Conservation (phyloP, 768 basidiomycete genomes). For the Suillus subaureus region DNA sequence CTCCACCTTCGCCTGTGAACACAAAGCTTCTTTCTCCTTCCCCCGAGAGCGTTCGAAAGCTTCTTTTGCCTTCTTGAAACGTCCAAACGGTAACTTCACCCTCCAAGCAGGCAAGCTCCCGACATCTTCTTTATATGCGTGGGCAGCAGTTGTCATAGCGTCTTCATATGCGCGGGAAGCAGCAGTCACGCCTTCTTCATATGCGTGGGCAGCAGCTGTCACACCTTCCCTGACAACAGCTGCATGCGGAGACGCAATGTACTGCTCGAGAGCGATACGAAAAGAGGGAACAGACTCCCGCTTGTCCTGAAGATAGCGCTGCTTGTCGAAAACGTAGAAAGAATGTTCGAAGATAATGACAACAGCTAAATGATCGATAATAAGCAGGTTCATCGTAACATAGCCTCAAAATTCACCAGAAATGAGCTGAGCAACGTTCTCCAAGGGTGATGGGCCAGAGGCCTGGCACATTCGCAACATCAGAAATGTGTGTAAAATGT, state of each 20-base stretch:
- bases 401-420: no score
- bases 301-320: neutral
- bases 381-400: no score
- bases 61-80: no score
- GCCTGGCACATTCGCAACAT: neutral
- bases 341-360: neutral
- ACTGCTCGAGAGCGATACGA: neutral
- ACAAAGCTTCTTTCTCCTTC: neutral
- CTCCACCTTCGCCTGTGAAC: neutral
- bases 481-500: neutral
- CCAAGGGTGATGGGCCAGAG: no score
- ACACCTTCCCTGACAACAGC: neutral
- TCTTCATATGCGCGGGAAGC: no score
- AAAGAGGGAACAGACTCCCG: neutral
- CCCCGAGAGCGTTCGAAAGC: no score
- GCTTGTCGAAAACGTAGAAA: neutral
- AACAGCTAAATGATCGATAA: no score
- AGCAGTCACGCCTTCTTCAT: neutral
- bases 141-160: no score
- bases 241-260: neutral
- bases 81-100: no score
- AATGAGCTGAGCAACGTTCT: no score
- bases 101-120: no score
- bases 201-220: neutral
- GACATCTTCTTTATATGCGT: no score